Percentiles rank a stretch among this genome's conserved stretches.
Conservation (phyloP, 768 basidiomycete species). For the Cystobasidium tubakii region DNA sequence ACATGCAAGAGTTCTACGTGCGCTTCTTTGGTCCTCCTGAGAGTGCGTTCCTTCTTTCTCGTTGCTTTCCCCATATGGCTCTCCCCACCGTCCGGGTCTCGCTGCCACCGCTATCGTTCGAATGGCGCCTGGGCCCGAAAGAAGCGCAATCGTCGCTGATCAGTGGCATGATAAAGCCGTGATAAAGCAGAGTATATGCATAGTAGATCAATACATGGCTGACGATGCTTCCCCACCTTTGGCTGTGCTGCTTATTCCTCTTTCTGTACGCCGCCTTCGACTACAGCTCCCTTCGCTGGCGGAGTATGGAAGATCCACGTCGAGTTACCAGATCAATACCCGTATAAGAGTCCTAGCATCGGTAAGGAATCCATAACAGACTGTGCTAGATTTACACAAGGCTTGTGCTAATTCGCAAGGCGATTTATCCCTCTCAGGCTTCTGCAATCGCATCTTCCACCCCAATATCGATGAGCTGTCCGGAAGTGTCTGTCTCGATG, state of each 20-base stretch:
- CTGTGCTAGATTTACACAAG: no score
- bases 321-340: slow-evolving; percentile 95
- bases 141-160: no score
- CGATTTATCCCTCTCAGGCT: slow-evolving; percentile 53
- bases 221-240: no score
- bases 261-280: no score
- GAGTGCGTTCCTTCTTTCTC: slow-evolving; percentile 59
- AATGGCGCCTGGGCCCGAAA: no score
- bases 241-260: no score
- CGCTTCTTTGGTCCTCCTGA: slow-evolving; percentile 88
- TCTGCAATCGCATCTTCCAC: slow-evolving; percentile 91
- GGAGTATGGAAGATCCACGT: slow-evolving; percentile 99
- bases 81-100: slow-evolving; percentile 10
- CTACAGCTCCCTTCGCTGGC: slow-evolving; percentile 83
- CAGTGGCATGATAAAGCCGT: no score
- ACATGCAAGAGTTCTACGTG: slow-evolving; percentile 98
- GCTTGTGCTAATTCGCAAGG: no score
- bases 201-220: no score
- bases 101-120: not conserved
- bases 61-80: not conserved
- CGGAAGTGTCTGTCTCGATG: slow-evolving; percentile 95
- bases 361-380: no score
- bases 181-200: no score
- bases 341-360: slow-evolving; percentile 97
- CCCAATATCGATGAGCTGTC: slow-evolving; percentile 97